Evolutionary conservation across 306 rosid species (phyloP).

Genomic region (Lathyrus tuberosus): DNA sequence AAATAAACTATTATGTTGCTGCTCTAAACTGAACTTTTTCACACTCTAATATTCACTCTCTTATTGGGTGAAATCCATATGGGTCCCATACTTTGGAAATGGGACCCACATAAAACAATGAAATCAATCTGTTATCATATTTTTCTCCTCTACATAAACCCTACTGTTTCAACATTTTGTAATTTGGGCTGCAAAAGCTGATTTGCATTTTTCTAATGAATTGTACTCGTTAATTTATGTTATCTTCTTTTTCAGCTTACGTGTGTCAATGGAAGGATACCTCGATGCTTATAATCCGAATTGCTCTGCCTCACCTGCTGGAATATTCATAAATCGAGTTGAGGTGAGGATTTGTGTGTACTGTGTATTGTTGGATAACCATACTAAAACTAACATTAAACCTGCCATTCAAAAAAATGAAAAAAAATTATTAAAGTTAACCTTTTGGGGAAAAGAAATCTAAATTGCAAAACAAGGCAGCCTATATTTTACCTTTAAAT

Average conservation of each 20-base stretch:
- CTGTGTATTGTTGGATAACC: conserved; percentile 35
- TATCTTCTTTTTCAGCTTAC: conserved; percentile 61
- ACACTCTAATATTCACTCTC: neutral
- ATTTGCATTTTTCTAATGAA: conserved; percentile 14
- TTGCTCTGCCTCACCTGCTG: conserved; percentile 76
- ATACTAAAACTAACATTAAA: conserved; percentile 6
- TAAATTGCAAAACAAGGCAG: conserved; percentile 12
- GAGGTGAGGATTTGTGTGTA: conserved; percentile 58
- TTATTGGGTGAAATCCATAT: neutral
- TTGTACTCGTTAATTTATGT: conserved; percentile 22
- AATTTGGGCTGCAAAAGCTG: conserved; percentile 12
- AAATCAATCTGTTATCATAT: conserved; percentile 18
- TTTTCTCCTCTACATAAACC: conserved; percentile 9
- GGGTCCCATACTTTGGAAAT: neutral
- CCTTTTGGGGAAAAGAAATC: conserved; percentile 7
- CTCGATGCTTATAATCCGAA: conserved; percentile 84
- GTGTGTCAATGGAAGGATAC: conserved; percentile 91
- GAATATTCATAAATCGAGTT: conserved; percentile 84
- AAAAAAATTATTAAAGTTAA: no score
- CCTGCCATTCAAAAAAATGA: no score
- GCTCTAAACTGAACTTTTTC: conserved; percentile 2
- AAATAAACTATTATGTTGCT: conserved; percentile 1
- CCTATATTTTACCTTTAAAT: conserved; percentile 27
- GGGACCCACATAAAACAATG: neutral
- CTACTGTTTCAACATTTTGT: conserved; percentile 9